These are phyloP conservation scores for Ogataea hybrid DNA, from an alignment of 1,139 yeast species.

Conservation along the genomic window DNA sequence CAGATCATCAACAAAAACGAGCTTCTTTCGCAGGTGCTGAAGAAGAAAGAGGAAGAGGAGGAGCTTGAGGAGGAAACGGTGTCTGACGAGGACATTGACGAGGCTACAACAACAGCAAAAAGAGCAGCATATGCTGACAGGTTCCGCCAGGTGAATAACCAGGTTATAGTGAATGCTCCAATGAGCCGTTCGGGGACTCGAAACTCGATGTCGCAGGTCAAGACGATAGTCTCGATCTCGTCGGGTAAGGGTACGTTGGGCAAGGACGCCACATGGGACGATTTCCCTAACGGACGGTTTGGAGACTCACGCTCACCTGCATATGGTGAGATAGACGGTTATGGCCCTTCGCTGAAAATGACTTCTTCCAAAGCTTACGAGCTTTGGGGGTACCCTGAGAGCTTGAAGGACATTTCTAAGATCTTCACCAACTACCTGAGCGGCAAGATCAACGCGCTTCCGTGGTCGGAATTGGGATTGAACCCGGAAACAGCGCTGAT, in stretches of 20 bases:
- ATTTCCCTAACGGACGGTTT: slow-evolving; percentile 95
- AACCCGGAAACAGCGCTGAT: slow-evolving; percentile 89
- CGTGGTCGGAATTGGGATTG: slow-evolving; percentile 88
- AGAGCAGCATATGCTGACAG: slow-evolving; percentile 32
- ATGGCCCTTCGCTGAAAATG: slow-evolving; percentile 86
- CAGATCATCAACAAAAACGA: too few species aligned
- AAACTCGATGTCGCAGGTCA: slow-evolving; percentile 39
- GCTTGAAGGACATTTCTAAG: slow-evolving; percentile 58
- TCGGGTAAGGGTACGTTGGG: slow-evolving; percentile 85
- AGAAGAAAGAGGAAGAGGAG: slow-evolving; percentile 29
- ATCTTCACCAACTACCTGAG: slow-evolving; percentile 75
- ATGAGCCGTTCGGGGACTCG: slow-evolving; percentile 13
- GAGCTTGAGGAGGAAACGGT: slow-evolving; percentile 25
- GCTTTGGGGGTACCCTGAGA: slow-evolving; percentile 82
- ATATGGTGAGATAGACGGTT: slow-evolving; percentile 96
- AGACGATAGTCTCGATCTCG: slow-evolving; percentile 69
- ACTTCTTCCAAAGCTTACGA: slow-evolving; percentile 67
- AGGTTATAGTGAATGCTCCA: slow-evolving; percentile 38
- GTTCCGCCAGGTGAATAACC: slow-evolving; percentile 48
- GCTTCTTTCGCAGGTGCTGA: slow-evolving; percentile 40
- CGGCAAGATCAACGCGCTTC: slow-evolving; percentile 72
- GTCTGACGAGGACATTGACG: slow-evolving; percentile 36
- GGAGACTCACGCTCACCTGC: slow-evolving; percentile 98
- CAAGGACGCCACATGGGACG: slow-evolving; percentile 97
- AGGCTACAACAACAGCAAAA: slow-evolving; percentile 27